Conservation (phyloP, 2,329 filamentous ascomycete species). For the Penicillium verrucosum region DNA sequence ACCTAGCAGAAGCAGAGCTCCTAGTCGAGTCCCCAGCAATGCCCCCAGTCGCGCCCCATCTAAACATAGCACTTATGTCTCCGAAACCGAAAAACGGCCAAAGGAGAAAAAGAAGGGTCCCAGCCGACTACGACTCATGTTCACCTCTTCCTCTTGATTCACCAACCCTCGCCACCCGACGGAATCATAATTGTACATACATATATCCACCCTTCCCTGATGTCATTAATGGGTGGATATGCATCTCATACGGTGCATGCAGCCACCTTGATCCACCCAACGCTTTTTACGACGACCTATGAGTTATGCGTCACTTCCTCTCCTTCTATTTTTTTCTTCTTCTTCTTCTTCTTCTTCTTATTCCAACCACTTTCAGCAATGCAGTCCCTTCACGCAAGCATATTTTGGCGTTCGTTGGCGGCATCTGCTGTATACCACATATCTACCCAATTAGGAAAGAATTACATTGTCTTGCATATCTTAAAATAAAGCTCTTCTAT, state of each 20-base stretch:
- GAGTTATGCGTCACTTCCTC: neutral
- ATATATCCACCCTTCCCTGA: slow-evolving; percentile 25
- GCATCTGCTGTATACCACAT: neutral
- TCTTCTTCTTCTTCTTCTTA: neutral
- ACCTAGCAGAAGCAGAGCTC: slow-evolving; percentile 8
- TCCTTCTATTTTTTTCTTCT: neutral
- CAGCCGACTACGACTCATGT: slow-evolving; percentile 38
- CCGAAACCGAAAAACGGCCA: slow-evolving; percentile 29
- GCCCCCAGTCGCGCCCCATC: slow-evolving; percentile 18
- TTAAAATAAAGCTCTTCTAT: no score
- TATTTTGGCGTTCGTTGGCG: neutral
- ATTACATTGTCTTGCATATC: neutral
- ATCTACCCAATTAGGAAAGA: neutral
- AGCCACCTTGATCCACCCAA: neutral
- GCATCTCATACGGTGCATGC: neutral
- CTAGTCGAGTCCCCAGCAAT: slow-evolving; percentile 11
- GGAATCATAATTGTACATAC: slow-evolving; percentile 14
- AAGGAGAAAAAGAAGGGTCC: slow-evolving; percentile 40
- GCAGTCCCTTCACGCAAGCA: neutral
- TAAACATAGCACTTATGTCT: slow-evolving; percentile 21
- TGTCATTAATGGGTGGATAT: neutral
- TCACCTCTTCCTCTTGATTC: slow-evolving; percentile 23
- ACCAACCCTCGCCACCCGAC: neutral
- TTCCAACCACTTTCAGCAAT: neutral
- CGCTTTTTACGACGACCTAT: neutral